A percentile compares a stretch with the other conserved stretches of the same genome.
Evolutionary conservation across 2,329 filamentous ascomycete genomes (phyloP).

Genomic region (Talaromyces piceae): DNA sequence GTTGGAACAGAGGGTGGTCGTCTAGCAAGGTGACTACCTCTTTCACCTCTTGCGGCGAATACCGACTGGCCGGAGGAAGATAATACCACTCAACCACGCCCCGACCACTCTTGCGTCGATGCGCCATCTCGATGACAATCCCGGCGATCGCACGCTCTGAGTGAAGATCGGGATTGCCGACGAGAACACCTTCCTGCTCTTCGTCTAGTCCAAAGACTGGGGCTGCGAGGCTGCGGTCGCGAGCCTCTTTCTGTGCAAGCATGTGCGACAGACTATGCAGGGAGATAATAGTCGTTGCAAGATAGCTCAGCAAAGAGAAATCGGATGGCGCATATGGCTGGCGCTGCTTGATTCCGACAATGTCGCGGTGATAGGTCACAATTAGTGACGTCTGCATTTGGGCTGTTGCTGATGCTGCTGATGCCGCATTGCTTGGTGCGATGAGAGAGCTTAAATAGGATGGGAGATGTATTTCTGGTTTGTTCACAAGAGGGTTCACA

Average conservation of each 20-base stretch:
- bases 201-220: constrained; percentile 74
- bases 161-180: constrained; percentile 51
- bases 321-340: constrained; percentile 53
- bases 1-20: constrained; percentile 65
- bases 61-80: constrained; percentile 41
- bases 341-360: constrained; percentile 48
- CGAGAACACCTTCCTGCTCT: constrained; percentile 67
- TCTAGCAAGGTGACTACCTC: constrained; percentile 58
- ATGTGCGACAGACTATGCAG: constrained; percentile 67
- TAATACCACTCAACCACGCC: constrained; percentile 65
- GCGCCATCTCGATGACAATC: constrained; percentile 75
- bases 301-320: constrained; percentile 66
- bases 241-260: constrained; percentile 65
- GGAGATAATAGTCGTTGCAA: constrained; percentile 79
- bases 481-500: constrained; percentile 56
- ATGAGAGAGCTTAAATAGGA: constrained; percentile 64
- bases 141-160: constrained; percentile 41
- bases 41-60: constrained; percentile 40
- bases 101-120: constrained; percentile 73
- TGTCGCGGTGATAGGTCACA: constrained; percentile 74
- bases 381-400: constrained; percentile 58
- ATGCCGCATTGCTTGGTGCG: constrained; percentile 41
- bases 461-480: constrained; percentile 51
- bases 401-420: constrained; percentile 8
- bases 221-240: constrained; percentile 64